Conservation (phyloP, 352 stramenopile species). For the Phytophthora ramorum region DNA sequence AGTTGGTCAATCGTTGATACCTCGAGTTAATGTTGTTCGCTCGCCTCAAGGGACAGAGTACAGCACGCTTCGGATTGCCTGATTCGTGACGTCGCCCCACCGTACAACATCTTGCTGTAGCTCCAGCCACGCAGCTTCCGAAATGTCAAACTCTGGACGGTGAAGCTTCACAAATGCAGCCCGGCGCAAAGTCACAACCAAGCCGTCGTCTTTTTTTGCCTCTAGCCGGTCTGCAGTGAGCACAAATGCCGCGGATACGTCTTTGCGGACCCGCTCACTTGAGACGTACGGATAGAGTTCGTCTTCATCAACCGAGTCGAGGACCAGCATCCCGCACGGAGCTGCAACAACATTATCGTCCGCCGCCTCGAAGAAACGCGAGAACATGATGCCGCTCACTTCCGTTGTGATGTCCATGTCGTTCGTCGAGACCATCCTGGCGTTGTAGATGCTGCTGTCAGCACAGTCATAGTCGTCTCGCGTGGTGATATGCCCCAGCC, state of each 20-base stretch:
- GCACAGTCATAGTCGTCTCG: slow-evolving; percentile 36
- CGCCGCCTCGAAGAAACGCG: slow-evolving; percentile 23
- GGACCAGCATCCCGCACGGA: slow-evolving; percentile 33
- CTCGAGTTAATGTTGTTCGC: neutral
- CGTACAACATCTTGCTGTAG: slow-evolving; percentile 7
- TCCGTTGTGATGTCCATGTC: slow-evolving; percentile 24
- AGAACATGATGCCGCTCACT: slow-evolving; percentile 34
- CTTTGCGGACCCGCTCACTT: slow-evolving; percentile 32
- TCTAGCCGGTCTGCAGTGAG: slow-evolving; percentile 17
- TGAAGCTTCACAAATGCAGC: slow-evolving; percentile 11
- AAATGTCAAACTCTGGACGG: slow-evolving; percentile 10
- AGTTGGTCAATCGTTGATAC: too few relatives aligned
- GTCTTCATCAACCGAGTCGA: slow-evolving; percentile 41
- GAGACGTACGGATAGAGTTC: slow-evolving; percentile 38
- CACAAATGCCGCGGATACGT: slow-evolving; percentile 36
- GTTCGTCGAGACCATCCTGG: slow-evolving; percentile 29
- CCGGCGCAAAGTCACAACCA: slow-evolving; percentile 15
- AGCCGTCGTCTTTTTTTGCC: neutral
- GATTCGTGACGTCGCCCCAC: slow-evolving; percentile 18
- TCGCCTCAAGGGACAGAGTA: slow-evolving; percentile 9
- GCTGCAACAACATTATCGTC: slow-evolving; percentile 13
- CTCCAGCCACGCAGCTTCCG: slow-evolving; percentile 9
- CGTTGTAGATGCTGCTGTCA: slow-evolving; percentile 24
- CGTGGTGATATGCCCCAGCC: slow-evolving; percentile 38
- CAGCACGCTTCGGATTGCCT: slow-evolving; percentile 8